Percentiles rank a stretch among this genome's conserved stretches.
These are phyloP conservation scores for Ogataea trehaloabstinens DNA, from an alignment of 805 yeast species.

Conservation along the genomic window DNA sequence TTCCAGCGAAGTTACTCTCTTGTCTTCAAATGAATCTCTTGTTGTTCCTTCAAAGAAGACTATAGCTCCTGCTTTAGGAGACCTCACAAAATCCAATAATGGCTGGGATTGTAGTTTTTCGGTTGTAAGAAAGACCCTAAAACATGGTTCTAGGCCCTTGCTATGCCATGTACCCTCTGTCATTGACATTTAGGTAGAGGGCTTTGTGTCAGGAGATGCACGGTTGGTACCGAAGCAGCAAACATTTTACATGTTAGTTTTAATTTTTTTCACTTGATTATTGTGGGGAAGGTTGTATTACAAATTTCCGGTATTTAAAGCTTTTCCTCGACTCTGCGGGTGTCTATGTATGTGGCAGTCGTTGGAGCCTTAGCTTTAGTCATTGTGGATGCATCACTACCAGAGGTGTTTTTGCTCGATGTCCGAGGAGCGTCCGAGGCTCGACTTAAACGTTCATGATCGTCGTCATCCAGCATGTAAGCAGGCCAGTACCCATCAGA, in stretches of 20 bases:
- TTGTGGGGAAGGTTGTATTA: too few species aligned
- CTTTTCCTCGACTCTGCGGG: too few species aligned
- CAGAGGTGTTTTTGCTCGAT: neutral
- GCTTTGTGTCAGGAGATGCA: too few species aligned
- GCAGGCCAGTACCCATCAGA: conserved; percentile 44
- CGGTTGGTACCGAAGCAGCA: too few species aligned
- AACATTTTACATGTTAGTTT: too few species aligned
- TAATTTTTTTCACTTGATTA: too few species aligned
- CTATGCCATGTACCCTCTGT: conserved; percentile 1
- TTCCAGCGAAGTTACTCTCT: conserved; percentile 37
- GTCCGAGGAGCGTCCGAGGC: conserved; percentile 13
- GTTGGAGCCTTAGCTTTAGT: too few species aligned
- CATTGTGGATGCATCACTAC: too few species aligned
- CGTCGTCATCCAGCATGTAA: conserved; percentile 56
- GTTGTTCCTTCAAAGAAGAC: conserved; percentile 52
- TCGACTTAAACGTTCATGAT: conserved; percentile 51
- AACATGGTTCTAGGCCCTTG: too few species aligned
- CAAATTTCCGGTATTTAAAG: too few species aligned
- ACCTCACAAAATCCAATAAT: conserved; percentile 38
- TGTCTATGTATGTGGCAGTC: too few species aligned
- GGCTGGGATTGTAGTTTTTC: conserved; percentile 16
- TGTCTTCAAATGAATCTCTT: conserved; percentile 41
- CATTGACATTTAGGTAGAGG: neutral
- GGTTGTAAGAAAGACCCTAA: conserved; percentile 25
- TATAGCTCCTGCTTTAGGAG: conserved; percentile 46